These are phyloP conservation scores for Botrytis pseudocinerea DNA, from an alignment of 2,329 filamentous ascomycete genomes.

Conservation along the genomic window DNA sequence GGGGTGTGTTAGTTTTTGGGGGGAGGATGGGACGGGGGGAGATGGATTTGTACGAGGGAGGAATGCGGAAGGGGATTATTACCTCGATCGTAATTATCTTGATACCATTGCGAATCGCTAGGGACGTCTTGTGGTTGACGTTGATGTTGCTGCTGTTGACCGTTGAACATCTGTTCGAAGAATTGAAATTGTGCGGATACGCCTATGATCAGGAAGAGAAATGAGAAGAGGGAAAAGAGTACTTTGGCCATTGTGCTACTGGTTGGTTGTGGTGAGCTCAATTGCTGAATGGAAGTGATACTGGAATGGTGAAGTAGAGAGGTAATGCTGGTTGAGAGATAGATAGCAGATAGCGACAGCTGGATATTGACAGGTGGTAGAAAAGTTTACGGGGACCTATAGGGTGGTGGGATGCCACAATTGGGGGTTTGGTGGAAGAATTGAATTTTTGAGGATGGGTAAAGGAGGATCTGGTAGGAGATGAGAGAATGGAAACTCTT, in stretches of 20 bases:
- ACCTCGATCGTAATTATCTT: constrained; percentile 68
- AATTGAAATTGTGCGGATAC: constrained; percentile 86
- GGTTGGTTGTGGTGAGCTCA: not conserved
- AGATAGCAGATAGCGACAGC: not conserved
- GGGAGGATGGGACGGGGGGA: not conserved
- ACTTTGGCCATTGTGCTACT: constrained; percentile 35
- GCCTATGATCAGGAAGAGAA: constrained; percentile 60
- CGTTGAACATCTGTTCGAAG: constrained; percentile 96
- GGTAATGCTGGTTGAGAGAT: not conserved
- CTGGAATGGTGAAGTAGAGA: not conserved
- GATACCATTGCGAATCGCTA: constrained; percentile 82
- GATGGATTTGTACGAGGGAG: not conserved
- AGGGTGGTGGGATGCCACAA: constrained; percentile 14
- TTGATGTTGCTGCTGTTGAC: constrained; percentile 54
- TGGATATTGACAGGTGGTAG: constrained; percentile 24
- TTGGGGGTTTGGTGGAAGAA: not conserved
- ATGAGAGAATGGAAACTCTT: no score
- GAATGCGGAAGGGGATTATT: constrained; percentile 32
- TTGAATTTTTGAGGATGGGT: not conserved
- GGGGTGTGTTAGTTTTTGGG: not conserved
- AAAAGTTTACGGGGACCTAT: constrained; percentile 18
- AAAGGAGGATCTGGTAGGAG: not conserved
- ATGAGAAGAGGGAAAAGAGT: constrained; percentile 45
- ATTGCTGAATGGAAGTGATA: not conserved
- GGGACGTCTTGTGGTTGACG: constrained; percentile 71